phyloP scores from a whole-genome alignment of 2,329 filamentous ascomycete genomes.

The Talaromyces marneffei region DNA sequence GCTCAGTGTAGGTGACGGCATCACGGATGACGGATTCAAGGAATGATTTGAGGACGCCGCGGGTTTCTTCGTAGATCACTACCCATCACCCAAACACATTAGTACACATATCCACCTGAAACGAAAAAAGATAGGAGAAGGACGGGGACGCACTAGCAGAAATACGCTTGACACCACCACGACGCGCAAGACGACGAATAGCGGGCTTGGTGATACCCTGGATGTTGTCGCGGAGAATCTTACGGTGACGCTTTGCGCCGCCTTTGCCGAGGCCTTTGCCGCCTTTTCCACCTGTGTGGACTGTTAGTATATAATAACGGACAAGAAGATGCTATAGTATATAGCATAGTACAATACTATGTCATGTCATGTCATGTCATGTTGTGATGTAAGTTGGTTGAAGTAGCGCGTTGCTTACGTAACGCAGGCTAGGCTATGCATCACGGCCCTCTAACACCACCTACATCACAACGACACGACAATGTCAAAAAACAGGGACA shows the following conservation, averaged over 20 bases:
- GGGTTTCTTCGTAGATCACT: conserved; percentile 77
- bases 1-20: conserved; percentile 75
- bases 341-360: not conserved
- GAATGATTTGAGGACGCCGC: conserved; percentile 77
- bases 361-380: not conserved
- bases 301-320: not conserved
- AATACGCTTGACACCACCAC: conserved; percentile 99
- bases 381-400: not conserved
- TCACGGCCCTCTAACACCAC: not conserved
- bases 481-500: not conserved
- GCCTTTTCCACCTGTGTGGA: conserved; percentile 76
- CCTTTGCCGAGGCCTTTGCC: conserved; percentile 98
- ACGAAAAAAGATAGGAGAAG: not conserved
- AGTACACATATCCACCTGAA: no score
- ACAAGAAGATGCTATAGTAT: not conserved
- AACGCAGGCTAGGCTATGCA: conserved; percentile 1
- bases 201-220: conserved; percentile 99
- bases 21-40: conserved; percentile 75
- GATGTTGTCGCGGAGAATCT: conserved; percentile 99
- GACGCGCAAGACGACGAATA: conserved; percentile 95
- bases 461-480: not conserved
- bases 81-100: not conserved
- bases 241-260: conserved; percentile 97
- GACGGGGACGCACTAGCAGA: conserved; percentile 59
- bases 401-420: conserved; percentile 7